Base-by-base conservation (phyloP, 768 basidiomycete species). In the Amanita jacksonii region DNA sequence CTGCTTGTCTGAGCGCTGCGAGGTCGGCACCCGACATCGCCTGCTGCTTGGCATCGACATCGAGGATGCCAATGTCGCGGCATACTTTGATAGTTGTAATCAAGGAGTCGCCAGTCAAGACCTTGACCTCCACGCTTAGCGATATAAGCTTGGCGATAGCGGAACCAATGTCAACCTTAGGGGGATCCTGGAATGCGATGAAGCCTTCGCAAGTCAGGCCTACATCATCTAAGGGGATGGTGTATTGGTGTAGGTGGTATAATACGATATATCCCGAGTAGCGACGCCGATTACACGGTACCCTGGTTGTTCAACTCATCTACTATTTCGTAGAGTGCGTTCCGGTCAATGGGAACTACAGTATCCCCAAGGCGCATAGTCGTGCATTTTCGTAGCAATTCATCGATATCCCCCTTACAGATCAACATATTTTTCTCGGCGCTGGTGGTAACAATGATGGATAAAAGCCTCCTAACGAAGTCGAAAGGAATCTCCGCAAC, bases 71-170 rank as follows among this genome's bases (percentile, higher is more conserved):
- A 33, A 63, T 57, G 33, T 64, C 62, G 28, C 61, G 64, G 8
- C 62, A 64, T 28, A 64, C 64, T 48, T 63, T 65, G 41, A 61
- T 61, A 30, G 62, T 62, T 3, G 65, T 60, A 2, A 62, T 57
- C 15, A 63, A 57, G 19, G 46, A 54, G 37, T 63, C 62, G 25
- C 62, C 63, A 1, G 62, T 63, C 27, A 63, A 62, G 47, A 63
- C 65, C 37, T 60, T 61, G 8, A 25, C 28, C 32, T 43, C 33
- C 18, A 34, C 42, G 5, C 42, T 32, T 8, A 43, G 20, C 16
- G 30, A 47, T 10, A 25, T 25, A 18, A 40, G 39, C 19, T 40
- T 25, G 13, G 24, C 23, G 25, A 40, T 40, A 25, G 39, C 39
- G 13, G 18, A 25, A 16, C n/a, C 27, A 15, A 25, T 25, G 12